Evolutionary conservation across 129 eudicot species (phyloP).

Genomic region (Escallonia rubra): DNA sequence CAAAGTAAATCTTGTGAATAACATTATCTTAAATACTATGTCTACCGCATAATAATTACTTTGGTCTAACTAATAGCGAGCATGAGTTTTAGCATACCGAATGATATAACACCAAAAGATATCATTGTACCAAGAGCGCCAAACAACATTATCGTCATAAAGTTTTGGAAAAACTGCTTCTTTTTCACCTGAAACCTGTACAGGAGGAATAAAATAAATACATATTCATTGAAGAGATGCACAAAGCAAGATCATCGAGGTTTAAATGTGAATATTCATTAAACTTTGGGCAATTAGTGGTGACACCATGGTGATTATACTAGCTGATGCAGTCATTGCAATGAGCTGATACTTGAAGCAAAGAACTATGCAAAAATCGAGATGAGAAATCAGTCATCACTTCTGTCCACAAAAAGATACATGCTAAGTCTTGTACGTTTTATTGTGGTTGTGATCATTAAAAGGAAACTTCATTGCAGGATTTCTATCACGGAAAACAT

Average conservation of each 20-base stretch:
- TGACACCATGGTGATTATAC: neutral
- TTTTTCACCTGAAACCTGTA: conserved; percentile 81
- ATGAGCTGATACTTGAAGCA: too few relatives aligned
- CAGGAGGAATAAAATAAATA: neutral
- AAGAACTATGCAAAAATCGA: too few relatives aligned
- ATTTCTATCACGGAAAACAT: too few relatives aligned
- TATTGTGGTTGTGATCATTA: too few relatives aligned
- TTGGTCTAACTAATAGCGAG: neutral
- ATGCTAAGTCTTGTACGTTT: too few relatives aligned
- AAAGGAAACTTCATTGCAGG: too few relatives aligned
- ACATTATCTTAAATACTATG: too few relatives aligned
- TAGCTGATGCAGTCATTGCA: too few relatives aligned
- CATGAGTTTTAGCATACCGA: conserved; percentile 39
- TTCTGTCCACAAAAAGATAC: too few relatives aligned
- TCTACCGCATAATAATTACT: too few relatives aligned
- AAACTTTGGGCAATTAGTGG: neutral
- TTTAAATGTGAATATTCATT: neutral
- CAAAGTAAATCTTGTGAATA: too few relatives aligned
- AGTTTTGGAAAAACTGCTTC: conserved; percentile 78
- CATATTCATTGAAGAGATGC: neutral
- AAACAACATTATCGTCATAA: conserved; percentile 54
- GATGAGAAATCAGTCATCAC: too few relatives aligned
- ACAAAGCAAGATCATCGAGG: neutral
- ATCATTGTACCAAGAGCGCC: conserved; percentile 83
- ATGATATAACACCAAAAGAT: conserved; percentile 68